Evolutionary conservation across 2,329 filamentous ascomycete species (phyloP).

Genomic region (Talaromyces islandicus): DNA sequence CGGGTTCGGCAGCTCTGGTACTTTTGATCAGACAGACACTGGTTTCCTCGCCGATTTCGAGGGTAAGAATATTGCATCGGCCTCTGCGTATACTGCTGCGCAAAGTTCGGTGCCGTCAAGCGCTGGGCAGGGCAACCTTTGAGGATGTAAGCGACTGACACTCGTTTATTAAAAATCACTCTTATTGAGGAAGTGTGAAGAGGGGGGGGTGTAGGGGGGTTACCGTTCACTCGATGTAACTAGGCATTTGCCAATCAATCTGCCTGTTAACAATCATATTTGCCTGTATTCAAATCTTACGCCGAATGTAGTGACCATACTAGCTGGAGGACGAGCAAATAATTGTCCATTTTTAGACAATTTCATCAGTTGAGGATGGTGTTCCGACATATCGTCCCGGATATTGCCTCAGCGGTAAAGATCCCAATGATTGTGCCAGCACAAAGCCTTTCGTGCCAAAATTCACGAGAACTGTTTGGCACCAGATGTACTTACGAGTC

Average conservation of each 20-base stretch:
- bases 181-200: not conserved
- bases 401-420: slow-evolving; percentile 7
- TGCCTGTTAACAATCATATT: not conserved
- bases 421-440: slow-evolving; percentile 6
- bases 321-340: not conserved
- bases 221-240: not conserved
- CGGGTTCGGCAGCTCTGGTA: slow-evolving; percentile 34
- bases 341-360: not conserved
- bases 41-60: slow-evolving; percentile 47
- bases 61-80: slow-evolving; percentile 49
- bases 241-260: not conserved
- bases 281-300: not conserved
- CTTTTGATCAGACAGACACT: slow-evolving; percentile 38
- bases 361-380: not conserved
- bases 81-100: slow-evolving; percentile 28
- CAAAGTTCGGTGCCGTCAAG: slow-evolving; percentile 33
- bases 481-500: slow-evolving; percentile 9
- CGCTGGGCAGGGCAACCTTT: slow-evolving; percentile 44
- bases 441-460: slow-evolving; percentile 10
- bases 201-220: too few species aligned
- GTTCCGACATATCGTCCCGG: slow-evolving; percentile 7
- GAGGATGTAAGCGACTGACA: not conserved
- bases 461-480: slow-evolving; percentile 10
- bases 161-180: not conserved
- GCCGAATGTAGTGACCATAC: not conserved